Conservation (phyloP, 2,329 filamentous ascomycete species). For the Colletotrichum neosansevieriae region DNA sequence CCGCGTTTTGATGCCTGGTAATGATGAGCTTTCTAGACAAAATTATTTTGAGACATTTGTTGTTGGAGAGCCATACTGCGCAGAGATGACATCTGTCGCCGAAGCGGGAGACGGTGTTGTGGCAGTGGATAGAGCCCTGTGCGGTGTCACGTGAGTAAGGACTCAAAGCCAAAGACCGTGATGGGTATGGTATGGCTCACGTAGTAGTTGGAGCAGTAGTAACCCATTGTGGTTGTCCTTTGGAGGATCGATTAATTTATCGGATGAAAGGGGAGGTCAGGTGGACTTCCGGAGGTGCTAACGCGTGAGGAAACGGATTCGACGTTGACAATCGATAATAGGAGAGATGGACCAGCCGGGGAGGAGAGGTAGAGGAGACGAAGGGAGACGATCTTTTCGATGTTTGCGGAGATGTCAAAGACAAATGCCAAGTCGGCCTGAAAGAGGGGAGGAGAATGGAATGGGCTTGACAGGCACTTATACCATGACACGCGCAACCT, state of each 20-base stretch:
- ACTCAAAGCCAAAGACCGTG: background rate
- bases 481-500: constrained; percentile 22
- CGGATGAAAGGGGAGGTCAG: constrained; percentile 8
- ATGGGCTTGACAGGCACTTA: constrained; percentile 32
- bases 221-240: constrained; percentile 43
- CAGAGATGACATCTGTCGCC: constrained; percentile 48
- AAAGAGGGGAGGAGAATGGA: background rate
- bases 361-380: constrained; percentile 4
- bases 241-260: background rate
- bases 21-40: background rate
- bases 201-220: constrained; percentile 51
- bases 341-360: constrained; percentile 35
- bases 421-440: constrained; percentile 22
- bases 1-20: constrained; percentile 35
- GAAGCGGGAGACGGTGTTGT: constrained; percentile 47
- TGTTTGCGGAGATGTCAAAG: constrained; percentile 34
- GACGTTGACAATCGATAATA: constrained; percentile 7
- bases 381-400: constrained; percentile 2
- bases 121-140: constrained; percentile 49
- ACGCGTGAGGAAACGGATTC: background rate
- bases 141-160: constrained; percentile 23
- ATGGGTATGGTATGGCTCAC: constrained; percentile 38
- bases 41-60: background rate
- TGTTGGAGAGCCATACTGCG: constrained; percentile 40
- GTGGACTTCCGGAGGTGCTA: constrained; percentile 2